These are phyloP conservation scores for Chalciporus pseudorubinellus DNA, from an alignment of 768 basidiomycete genomes.

Conservation along the genomic window DNA sequence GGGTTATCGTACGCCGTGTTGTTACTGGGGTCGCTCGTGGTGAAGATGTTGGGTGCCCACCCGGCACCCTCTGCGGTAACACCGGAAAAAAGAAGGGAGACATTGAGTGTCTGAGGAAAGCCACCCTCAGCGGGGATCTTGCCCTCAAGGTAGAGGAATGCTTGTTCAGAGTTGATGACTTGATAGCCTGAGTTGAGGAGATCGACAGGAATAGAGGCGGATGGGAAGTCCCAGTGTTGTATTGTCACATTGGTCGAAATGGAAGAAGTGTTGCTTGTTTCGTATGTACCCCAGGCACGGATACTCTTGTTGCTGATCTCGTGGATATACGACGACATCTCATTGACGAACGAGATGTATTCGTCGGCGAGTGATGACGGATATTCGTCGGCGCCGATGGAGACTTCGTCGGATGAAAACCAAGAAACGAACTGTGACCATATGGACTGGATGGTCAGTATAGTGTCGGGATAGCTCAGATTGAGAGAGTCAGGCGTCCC, in stretches of 20 bases:
- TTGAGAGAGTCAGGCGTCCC: conserved; percentile 38
- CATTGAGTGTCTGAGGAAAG: conserved; percentile 33
- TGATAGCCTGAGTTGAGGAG: conserved; percentile 35
- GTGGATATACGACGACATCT: conserved; percentile 39
- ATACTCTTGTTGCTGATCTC: conserved; percentile 35
- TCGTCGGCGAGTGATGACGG: conserved; percentile 35
- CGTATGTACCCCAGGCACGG: conserved; percentile 43
- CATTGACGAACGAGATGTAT: conserved; percentile 43
- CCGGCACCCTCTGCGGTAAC: conserved; percentile 26
- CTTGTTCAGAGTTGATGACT: conserved; percentile 37
- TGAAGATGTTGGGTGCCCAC: conserved; percentile 39
- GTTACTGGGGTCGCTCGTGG: conserved; percentile 26
- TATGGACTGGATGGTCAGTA: conserved; percentile 41
- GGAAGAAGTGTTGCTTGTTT: conserved; percentile 35
- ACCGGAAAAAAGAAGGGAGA: conserved; percentile 32
- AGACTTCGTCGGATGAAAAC: conserved; percentile 40
- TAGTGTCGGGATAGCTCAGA: conserved; percentile 40
- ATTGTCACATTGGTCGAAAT: conserved; percentile 42
- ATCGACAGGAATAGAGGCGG: conserved; percentile 31
- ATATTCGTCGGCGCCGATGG: conserved; percentile 48
- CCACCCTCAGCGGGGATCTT: conserved; percentile 34
- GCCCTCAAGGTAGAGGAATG: conserved; percentile 38
- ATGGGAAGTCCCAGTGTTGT: conserved; percentile 43
- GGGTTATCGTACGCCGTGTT: conserved; percentile 31
- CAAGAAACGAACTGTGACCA: conserved; percentile 42